Base-by-base conservation (phyloP, 768 basidiomycete genomes). In the Russula virescens region DNA sequence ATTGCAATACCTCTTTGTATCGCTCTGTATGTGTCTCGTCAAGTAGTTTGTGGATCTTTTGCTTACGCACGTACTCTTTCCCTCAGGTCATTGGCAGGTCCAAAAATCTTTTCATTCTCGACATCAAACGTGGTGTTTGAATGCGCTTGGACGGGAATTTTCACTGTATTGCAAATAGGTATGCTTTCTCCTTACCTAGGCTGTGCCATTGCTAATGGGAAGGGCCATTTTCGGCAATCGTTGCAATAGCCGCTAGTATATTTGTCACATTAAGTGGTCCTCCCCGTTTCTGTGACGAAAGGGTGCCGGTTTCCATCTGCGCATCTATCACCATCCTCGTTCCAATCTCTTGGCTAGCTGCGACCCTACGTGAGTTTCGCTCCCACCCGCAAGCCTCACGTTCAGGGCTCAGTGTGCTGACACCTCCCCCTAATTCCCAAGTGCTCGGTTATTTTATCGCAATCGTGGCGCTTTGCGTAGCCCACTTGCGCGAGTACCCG, bases 391-490 rank as follows among this genome's bases (percentile, higher is more conserved):
- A 11, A 1, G 34, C 23, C 31, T 6, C 48, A 18, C 46, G 8
- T 59, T 38, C 43, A 8, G 21, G 19, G 8, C 2, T 34, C 4
- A 13, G 34, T 23, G 34, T 42, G 5, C 49, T 25, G 26, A 40
- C 57, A 21, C 28, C 16, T 8, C 10, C 23, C 5, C 14, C 18
- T 10, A 21, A 4, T 1, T 45, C 38, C 23, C 11, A 62, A 84
- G 82, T 80, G 49, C 66, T 84, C 10, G 69, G 76, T 4, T 86
- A 89, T 67, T 83, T 83, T 68, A 74, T 88, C 66, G 68, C 76
- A 4, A 73, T 89, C 31, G 75, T 80, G 67, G 71, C 81, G 60
- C 70, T 77, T 55, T 69, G 79, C 28, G 69, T 80, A 64, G 69
- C 77, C 5, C 86, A 89, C 65, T 69, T 72, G 23, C 67, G 67